Conservation (phyloP, 129 eudicot genomes). For the Smallanthus sonchifolius region DNA sequence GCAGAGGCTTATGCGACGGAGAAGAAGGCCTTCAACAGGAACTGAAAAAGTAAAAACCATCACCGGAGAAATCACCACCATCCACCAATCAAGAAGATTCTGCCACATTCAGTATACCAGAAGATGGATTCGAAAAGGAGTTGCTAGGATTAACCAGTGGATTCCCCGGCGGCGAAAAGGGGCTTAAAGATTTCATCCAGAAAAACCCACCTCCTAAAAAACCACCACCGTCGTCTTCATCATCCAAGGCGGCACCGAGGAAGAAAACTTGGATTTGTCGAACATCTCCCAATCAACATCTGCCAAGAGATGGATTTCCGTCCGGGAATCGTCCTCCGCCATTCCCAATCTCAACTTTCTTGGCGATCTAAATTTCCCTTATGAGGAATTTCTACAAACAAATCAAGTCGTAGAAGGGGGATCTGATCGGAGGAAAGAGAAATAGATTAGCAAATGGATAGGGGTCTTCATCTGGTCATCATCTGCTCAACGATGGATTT, state of each 20-base stretch:
- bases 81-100: constrained; percentile 10
- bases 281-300: no score
- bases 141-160: constrained; percentile 83
- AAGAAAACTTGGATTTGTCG: no score
- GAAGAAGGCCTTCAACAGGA: constrained; percentile 65
- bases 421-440: no score
- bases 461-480: no score
- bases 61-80: constrained; percentile 31
- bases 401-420: no score
- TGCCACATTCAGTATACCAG: constrained; percentile 24
- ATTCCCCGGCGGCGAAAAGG: constrained; percentile 92
- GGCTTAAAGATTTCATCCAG: constrained; percentile 62
- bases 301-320: no score
- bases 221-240: constrained; percentile 8
- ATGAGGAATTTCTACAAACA: no score
- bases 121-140: constrained; percentile 76
- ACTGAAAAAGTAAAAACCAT: constrained; percentile 50
- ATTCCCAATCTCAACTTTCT: no score
- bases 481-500: no score
- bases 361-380: no score
- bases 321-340: no score
- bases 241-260: constrained; percentile 11
- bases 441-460: no score
- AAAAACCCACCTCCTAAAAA: constrained; percentile 81
- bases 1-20: constrained; percentile 85